A percentile compares a stretch with the other conserved stretches of the same genome.
Evolutionary conservation across 2,329 filamentous ascomycete species (phyloP).

Genomic region (Dactylellina haptotyla): DNA sequence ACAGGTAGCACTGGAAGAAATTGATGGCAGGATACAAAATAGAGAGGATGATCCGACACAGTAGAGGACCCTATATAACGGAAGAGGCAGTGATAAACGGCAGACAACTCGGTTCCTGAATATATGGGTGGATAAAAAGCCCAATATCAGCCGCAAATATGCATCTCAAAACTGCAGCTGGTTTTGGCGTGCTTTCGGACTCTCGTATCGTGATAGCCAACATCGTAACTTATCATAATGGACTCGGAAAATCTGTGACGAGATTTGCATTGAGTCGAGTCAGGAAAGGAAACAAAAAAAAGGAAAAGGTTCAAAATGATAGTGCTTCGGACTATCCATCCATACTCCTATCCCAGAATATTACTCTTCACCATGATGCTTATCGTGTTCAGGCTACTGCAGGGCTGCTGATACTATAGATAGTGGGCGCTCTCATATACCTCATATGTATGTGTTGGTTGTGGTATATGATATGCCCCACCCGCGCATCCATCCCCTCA

Average conservation of each 20-base stretch:
- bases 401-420: no score
- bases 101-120: neutral
- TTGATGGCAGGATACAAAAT: neutral
- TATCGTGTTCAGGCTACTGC: no score
- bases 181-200: neutral
- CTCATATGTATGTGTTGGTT: slow-evolving; percentile 2
- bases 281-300: no score
- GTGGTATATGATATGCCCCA: neutral
- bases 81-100: neutral
- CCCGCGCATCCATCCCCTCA: neutral
- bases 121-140: neutral
- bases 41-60: neutral
- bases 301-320: no score
- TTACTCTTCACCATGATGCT: no score
- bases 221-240: no score
- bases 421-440: no score
- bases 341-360: no score
- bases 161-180: neutral
- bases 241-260: no score
- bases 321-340: no score
- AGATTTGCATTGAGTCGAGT: no score
- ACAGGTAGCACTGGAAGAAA: neutral
- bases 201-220: neutral
- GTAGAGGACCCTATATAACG: neutral
- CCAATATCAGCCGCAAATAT: neutral